These are phyloP conservation scores for Durio zibethinus DNA, from an alignment of 345 rosid genomes.

Conservation along the genomic window DNA sequence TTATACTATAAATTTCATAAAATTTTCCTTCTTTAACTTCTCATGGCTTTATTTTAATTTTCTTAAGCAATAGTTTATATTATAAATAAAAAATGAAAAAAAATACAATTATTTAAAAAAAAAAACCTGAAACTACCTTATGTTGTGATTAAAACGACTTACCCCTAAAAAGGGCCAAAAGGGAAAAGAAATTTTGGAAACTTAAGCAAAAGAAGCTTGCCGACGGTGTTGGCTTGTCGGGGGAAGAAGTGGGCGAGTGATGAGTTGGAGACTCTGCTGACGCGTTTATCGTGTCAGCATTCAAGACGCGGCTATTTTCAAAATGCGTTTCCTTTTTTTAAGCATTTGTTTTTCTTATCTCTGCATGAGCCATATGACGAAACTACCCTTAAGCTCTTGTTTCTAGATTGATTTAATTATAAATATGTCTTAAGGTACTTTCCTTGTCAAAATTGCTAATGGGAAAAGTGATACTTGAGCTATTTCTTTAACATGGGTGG, in stretches of 20 bases:
- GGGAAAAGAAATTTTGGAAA: background rate
- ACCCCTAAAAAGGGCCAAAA: too few species aligned
- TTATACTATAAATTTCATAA: too few species aligned
- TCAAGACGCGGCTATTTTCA: slow-evolving; percentile 13
- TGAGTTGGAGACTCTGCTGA: slow-evolving; percentile 23
- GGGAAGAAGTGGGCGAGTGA: slow-evolving; percentile 18
- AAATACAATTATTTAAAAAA: too few species aligned
- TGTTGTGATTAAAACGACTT: too few species aligned
- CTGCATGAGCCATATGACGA: background rate
- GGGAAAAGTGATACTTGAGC: background rate
- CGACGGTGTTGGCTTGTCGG: slow-evolving; percentile 35
- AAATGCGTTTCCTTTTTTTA: background rate
- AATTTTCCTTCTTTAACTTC: too few species aligned
- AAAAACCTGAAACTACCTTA: too few species aligned
- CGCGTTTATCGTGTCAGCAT: slow-evolving; percentile 40
- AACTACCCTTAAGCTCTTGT: background rate
- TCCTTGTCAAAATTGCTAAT: background rate
- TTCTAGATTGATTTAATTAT: background rate
- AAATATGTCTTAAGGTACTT: background rate
- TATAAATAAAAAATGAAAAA: too few species aligned
- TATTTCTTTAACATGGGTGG: too few species aligned
- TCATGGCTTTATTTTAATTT: too few species aligned
- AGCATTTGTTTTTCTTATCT: background rate
- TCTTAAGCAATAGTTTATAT: too few species aligned
- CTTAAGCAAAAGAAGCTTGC: background rate